phyloP scores from a whole-genome alignment of 495 filamentous ascomycete species.

The Penicillium lividum region DNA sequence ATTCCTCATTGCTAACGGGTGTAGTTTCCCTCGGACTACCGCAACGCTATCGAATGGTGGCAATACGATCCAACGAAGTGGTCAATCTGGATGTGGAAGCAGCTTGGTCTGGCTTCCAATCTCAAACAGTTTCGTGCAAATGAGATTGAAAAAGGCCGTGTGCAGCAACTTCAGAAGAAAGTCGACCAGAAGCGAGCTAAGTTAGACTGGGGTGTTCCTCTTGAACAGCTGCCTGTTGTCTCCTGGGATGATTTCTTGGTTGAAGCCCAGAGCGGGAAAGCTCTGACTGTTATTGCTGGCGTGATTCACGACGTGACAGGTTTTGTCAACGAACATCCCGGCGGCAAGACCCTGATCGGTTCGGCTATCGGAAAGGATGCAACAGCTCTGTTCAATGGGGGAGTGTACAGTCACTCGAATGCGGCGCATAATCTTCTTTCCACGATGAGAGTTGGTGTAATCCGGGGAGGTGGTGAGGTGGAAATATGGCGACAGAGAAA shows the following conservation, averaged over 20 bases:
- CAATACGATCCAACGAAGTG: slow-evolving; percentile 97
- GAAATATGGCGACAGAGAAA: slow-evolving; percentile 69
- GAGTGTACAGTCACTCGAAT: slow-evolving; percentile 89
- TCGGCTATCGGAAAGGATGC: slow-evolving; percentile 61
- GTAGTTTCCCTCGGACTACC: slow-evolving; percentile 92
- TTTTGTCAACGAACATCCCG: slow-evolving; percentile 89
- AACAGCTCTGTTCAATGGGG: slow-evolving; percentile 92
- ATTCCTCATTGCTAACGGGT: background rate
- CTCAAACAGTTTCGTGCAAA: slow-evolving; percentile 90
- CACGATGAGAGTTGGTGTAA: slow-evolving; percentile 86
- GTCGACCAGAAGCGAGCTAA: slow-evolving; percentile 82
- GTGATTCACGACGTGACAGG: slow-evolving; percentile 85
- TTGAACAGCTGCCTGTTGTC: slow-evolving; percentile 86
- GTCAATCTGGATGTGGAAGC: slow-evolving; percentile 86
- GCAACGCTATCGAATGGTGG: slow-evolving; percentile 91
- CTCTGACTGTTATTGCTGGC: slow-evolving; percentile 79
- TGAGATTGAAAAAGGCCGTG: slow-evolving; percentile 88
- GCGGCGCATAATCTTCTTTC: slow-evolving; percentile 89
- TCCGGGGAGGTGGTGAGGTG: slow-evolving; percentile 87
- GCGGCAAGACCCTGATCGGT: slow-evolving; percentile 61
- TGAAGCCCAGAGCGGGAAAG: slow-evolving; percentile 69
- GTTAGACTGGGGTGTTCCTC: slow-evolving; percentile 86
- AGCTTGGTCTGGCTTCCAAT: slow-evolving; percentile 82
- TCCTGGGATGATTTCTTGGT: slow-evolving; percentile 85
- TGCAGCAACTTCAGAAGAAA: slow-evolving; percentile 94